phyloP scores from a whole-genome alignment of 2,329 filamentous ascomycete species.

The Colletotrichum tanaceti region DNA sequence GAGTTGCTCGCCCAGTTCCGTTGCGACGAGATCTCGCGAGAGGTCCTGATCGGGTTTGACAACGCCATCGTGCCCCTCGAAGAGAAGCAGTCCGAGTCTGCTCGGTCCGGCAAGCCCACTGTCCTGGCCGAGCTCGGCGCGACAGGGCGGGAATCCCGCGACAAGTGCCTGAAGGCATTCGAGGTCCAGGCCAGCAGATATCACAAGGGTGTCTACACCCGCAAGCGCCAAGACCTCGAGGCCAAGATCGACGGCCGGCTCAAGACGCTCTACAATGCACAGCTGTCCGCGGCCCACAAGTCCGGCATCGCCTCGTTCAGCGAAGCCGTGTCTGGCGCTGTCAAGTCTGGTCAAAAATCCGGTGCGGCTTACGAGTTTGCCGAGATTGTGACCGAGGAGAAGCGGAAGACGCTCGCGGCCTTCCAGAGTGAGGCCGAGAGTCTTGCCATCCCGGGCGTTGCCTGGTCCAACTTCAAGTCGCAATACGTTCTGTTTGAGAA shows the following conservation, averaged over 20 bases:
- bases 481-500: slow-evolving; percentile 86
- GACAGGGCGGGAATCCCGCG: slow-evolving; percentile 77
- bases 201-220: slow-evolving; percentile 92
- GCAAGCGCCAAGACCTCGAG: slow-evolving; percentile 87
- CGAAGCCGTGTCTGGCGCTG: slow-evolving; percentile 85
- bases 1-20: slow-evolving; percentile 96
- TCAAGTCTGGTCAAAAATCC: slow-evolving; percentile 93
- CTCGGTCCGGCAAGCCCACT: slow-evolving; percentile 76
- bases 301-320: slow-evolving; percentile 85
- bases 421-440: slow-evolving; percentile 82
- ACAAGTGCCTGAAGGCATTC: slow-evolving; percentile 83
- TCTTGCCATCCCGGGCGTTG: slow-evolving; percentile 79
- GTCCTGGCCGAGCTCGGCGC: slow-evolving; percentile 81
- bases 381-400: slow-evolving; percentile 88
- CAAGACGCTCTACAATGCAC: slow-evolving; percentile 88
- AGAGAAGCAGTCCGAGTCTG: slow-evolving; percentile 81
- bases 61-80: slow-evolving; percentile 84
- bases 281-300: slow-evolving; percentile 90
- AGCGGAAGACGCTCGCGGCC: slow-evolving; percentile 76
- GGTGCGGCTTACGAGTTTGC: slow-evolving; percentile 94
- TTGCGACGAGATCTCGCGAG: slow-evolving; percentile 94
- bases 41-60: slow-evolving; percentile 88
- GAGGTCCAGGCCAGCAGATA: slow-evolving; percentile 92
- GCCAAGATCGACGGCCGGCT: slow-evolving; percentile 88
- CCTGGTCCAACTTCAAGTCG: slow-evolving; percentile 89